Conservation (phyloP, 805 yeast species). For the Lipomyces yamadae region DNA sequence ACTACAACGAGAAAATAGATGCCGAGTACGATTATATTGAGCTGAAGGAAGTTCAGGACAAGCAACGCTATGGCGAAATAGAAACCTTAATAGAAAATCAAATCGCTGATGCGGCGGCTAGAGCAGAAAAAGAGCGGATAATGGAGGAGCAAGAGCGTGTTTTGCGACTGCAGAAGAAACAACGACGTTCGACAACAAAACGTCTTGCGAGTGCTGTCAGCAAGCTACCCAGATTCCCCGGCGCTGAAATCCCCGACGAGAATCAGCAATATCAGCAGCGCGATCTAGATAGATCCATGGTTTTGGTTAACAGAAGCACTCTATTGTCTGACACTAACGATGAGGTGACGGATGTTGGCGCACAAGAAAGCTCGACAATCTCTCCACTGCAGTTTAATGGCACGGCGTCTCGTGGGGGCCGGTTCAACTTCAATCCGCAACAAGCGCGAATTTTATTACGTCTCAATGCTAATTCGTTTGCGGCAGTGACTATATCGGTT, state of each 20-base stretch:
- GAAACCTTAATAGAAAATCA: slow-evolving; percentile 19
- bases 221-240: slow-evolving; percentile 5
- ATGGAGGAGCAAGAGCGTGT: slow-evolving; percentile 15
- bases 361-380: neutral
- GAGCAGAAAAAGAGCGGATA: slow-evolving; percentile 14
- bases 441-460: neutral
- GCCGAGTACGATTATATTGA: slow-evolving; percentile 33
- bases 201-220: neutral
- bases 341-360: neutral
- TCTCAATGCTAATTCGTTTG: slow-evolving; percentile 5
- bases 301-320: slow-evolving; percentile 13
- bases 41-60: slow-evolving; percentile 24
- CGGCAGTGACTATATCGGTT: slow-evolving; percentile 31
- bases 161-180: neutral
- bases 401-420: slow-evolving; percentile 2
- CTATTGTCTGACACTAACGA: slow-evolving; percentile 10
- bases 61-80: slow-evolving; percentile 11
- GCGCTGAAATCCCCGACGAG: neutral
- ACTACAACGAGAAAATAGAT: slow-evolving; percentile 4
- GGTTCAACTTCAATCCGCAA: slow-evolving; percentile 13
- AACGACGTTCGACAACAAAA: slow-evolving; percentile 6
- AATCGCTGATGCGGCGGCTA: slow-evolving; percentile 18
- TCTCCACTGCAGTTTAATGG: slow-evolving; percentile 11
- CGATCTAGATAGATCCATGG: slow-evolving; percentile 15
- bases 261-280: neutral